phyloP scores from a whole-genome alignment of 148 eudicot species.

The Silene uniflora region DNA sequence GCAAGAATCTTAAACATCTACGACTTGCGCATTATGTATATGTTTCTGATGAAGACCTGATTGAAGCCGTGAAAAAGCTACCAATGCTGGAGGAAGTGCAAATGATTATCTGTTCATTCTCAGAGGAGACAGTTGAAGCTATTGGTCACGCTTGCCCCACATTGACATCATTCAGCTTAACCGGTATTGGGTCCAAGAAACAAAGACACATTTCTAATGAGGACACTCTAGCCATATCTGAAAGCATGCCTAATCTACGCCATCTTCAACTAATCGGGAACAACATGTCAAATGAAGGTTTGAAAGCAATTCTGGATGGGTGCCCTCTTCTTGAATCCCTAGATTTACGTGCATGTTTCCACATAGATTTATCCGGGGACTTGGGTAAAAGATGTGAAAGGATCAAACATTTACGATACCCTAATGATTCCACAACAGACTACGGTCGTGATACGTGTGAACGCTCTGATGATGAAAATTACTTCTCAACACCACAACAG shows the following conservation, averaged over 20 bases:
- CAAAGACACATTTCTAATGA: constrained; percentile 13
- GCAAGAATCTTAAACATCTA: constrained; percentile 48
- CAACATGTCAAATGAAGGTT: constrained; percentile 35
- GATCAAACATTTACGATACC: constrained; percentile 30
- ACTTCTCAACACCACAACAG: not conserved
- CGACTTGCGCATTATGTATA: constrained; percentile 30
- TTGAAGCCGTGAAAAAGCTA: constrained; percentile 40
- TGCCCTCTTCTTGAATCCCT: constrained; percentile 49
- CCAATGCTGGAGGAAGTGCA: constrained; percentile 58
- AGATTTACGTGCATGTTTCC: constrained; percentile 40
- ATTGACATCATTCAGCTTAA: constrained; percentile 44
- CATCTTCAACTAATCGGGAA: constrained; percentile 46
- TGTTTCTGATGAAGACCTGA: constrained; percentile 33
- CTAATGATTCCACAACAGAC: constrained; percentile 27
- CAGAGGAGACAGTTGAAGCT: constrained; percentile 28
- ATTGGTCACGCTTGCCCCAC: constrained; percentile 45
- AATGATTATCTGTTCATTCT: constrained; percentile 17
- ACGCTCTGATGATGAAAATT: not conserved
- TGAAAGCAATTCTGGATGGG: constrained; percentile 45
- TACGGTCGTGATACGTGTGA: constrained; percentile 3
- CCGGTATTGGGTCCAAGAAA: constrained; percentile 15
- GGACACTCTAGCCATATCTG: constrained; percentile 38
- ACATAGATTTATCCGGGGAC: constrained; percentile 29
- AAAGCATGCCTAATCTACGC: constrained; percentile 34
- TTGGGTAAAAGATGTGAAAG: constrained; percentile 35